Evolutionary conservation across 164 flowering plant species (phyloP).

Genomic region (Protea cynaroides): DNA sequence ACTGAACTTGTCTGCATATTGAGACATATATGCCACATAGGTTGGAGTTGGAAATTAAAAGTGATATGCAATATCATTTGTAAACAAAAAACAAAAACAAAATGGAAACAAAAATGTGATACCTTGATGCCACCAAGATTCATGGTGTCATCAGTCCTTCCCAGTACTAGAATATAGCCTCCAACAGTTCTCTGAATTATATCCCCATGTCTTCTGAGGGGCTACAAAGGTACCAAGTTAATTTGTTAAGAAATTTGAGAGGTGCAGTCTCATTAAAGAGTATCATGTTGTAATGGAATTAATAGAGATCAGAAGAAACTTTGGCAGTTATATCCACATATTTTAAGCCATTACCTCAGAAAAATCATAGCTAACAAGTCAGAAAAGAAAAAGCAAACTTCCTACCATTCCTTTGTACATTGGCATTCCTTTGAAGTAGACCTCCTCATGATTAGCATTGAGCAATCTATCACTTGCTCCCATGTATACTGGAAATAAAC

Average conservation of each 20-base stretch:
- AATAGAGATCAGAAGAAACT: not conserved
- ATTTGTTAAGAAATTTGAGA: not conserved
- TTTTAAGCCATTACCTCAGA: not conserved
- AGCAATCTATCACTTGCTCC: slow-evolving; percentile 84
- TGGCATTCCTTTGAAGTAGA: slow-evolving; percentile 96
- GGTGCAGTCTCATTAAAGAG: not conserved
- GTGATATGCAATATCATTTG: not conserved
- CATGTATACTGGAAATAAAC: slow-evolving; percentile 60
- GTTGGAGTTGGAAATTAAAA: not conserved
- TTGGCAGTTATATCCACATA: not conserved
- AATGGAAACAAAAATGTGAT: not conserved
- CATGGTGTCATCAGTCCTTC: slow-evolving; percentile 98
- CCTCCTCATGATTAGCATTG: slow-evolving; percentile 84
- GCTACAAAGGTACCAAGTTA: slow-evolving; percentile 28
- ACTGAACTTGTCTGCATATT: slow-evolving; percentile 78
- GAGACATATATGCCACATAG: slow-evolving; percentile 1
- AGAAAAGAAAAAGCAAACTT: not conserved
- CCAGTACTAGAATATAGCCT: slow-evolving; percentile 67
- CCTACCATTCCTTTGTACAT: slow-evolving; percentile 74
- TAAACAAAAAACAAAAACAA: not conserved
- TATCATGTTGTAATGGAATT: not conserved
- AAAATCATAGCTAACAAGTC: not conserved
- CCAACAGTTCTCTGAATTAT: slow-evolving; percentile 69
- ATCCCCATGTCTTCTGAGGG: slow-evolving; percentile 92
- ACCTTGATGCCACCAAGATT: slow-evolving; percentile 99